Base-by-base conservation (phyloP, 768 basidiomycete species). In the Mycena chlorophos region DNA sequence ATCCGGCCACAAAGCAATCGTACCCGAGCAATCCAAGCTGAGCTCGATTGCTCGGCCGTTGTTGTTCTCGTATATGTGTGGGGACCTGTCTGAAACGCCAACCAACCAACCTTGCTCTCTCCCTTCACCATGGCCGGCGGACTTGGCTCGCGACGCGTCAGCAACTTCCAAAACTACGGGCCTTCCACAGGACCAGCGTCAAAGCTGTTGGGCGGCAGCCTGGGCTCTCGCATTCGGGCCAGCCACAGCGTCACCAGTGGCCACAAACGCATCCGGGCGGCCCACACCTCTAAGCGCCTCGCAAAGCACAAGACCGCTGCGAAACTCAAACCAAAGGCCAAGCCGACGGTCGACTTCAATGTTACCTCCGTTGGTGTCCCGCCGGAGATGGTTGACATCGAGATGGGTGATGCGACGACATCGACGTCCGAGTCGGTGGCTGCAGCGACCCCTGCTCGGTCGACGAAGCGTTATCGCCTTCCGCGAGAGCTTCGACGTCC, bases 401-500 rank as follows among this genome's bases (percentile, higher is more conserved):
- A 66, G 48, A 66, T 66, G 65, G 37, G 53, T 30, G 65, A 66
- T 26, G 58, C 49, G 2, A 20, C 39, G 45, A 19, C 49, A 27
- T 5, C 37, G n/a, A n/a, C n/a, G n/a, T n/a, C n/a, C n/a, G n/a
- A n/a, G n/a, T n/a, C n/a, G n/a, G n/a, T n/a, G n/a, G n/a, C n/a
- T 16, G 57, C 56, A 10, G n/a, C 45, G 29, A 37, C 46, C 26
- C 45, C 45, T 25, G 13, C 60, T 30, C 40, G 48, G 28, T 49
- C 29, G 16, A 61, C 56, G 25, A 52, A 59, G 38, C 28, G 48
- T 17, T 71, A 80, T 30, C 75, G 76, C 31, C 75, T 83, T 17
- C 82, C 80, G 14, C 75, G 77, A 50, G 73, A 68, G 19, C 76
- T 83, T 29, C 67, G 70, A 45, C 80, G 79, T 25, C 79, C 82